These are phyloP conservation scores for Bertia moriformis DNA, from an alignment of 2,329 filamentous ascomycete genomes.

Conservation along the genomic window DNA sequence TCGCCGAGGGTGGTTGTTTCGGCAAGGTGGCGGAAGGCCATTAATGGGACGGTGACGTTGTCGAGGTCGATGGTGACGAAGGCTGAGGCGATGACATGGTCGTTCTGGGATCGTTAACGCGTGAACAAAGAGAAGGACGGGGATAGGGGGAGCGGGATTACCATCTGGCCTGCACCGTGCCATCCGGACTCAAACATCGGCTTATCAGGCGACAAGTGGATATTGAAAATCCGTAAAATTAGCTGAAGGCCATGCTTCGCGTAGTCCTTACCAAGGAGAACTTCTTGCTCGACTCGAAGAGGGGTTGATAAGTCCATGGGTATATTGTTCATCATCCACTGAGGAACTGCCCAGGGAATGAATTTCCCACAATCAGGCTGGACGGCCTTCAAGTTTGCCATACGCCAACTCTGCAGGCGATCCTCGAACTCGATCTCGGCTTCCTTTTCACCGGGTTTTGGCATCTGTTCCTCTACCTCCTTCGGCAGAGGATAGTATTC, in stretches of 20 bases:
- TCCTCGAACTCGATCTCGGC: conserved; percentile 5
- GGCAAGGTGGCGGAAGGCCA: not conserved
- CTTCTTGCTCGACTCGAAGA: conserved; percentile 9
- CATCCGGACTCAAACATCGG: not conserved
- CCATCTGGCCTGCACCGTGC: conserved; percentile 8
- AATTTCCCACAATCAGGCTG: conserved; percentile 14
- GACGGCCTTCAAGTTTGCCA: conserved; percentile 7
- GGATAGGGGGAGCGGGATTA: conserved; percentile 5
- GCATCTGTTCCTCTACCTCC: conserved; percentile 6
- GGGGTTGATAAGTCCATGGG: conserved; percentile 10
- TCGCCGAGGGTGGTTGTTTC: conserved; percentile 1
- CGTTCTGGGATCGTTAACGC: not conserved
- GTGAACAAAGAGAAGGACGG: not conserved
- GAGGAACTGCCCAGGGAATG: conserved; percentile 14
- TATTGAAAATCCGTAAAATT: not conserved
- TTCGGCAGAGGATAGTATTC: conserved; percentile 11
- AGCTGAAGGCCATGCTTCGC: not conserved
- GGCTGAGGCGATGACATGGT: not conserved
- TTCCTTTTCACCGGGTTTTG: conserved; percentile 10
- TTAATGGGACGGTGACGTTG: not conserved
- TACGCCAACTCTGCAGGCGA: conserved; percentile 9
- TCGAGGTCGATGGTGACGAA: not conserved
- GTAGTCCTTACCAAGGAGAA: not conserved
- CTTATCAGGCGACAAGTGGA: not conserved
- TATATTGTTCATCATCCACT: conserved; percentile 11